Conservation (phyloP, 2,329 filamentous ascomycete species). For the Aureobasidium leucospermi region DNA sequence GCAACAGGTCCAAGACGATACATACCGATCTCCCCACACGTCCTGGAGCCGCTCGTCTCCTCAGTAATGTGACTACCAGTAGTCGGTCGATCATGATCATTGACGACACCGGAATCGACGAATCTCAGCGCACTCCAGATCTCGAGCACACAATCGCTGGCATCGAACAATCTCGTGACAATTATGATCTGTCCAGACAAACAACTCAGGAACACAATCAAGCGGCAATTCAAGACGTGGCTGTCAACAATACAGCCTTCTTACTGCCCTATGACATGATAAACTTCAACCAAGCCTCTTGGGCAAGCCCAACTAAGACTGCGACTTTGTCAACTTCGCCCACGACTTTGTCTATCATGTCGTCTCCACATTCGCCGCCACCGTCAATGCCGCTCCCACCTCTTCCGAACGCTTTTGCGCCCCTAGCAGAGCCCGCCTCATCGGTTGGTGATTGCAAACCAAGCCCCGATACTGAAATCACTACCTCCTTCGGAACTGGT, state of each 20-base stretch:
- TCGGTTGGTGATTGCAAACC: background rate
- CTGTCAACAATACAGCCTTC: conserved; percentile 11
- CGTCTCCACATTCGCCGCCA: conserved; percentile 5
- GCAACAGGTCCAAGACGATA: conserved; percentile 9
- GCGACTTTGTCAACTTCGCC: background rate
- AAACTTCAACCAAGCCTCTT: background rate
- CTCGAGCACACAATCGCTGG: conserved; percentile 4
- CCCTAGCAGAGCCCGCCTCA: background rate
- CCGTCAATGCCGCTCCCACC: conserved; percentile 1
- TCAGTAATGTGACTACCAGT: conserved; percentile 62
- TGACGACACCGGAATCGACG: conserved; percentile 53
- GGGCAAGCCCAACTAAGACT: background rate
- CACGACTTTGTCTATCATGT: background rate
- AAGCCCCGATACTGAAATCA: background rate
- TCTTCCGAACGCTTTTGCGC: background rate
- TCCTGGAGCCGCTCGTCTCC: conserved; percentile 18
- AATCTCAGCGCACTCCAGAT: conserved; percentile 10
- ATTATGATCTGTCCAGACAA: background rate
- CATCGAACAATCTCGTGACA: background rate
- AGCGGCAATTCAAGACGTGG: background rate
- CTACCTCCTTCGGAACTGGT: background rate
- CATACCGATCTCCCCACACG: background rate
- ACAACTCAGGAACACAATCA: background rate
- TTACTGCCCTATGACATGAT: background rate
- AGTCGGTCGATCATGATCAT: conserved; percentile 89